Evolutionary conservation across 768 basidiomycete species (phyloP), one percentile per base, ranked within the genome.

Genomic region (Russula sp.): DNA sequence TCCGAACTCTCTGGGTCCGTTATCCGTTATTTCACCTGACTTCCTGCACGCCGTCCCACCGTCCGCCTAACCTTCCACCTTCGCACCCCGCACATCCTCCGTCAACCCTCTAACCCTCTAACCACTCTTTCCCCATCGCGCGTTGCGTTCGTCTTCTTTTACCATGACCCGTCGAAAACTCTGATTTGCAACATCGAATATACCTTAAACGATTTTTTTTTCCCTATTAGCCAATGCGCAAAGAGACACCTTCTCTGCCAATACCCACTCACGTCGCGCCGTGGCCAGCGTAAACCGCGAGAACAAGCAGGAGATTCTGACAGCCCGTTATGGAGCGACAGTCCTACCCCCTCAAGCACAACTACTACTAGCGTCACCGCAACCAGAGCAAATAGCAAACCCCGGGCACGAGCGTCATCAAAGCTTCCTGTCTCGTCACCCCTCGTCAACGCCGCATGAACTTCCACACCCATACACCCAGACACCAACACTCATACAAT

Each of bases 261-360:
- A 16, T 68, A 63, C 34, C 59, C 67, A 16, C 61, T 65, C 38
- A 73, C 71, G 18, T 69, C 68, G 52, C 66, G 67, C 64, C 70
- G 68, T 66, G 71, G 72, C 67, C 40, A 69, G 60, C 26, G 75
- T 34, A 67, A 66, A 44, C 49, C 66, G 11, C 59, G 34, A 6
- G 49, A 59, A n/a, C 30, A 40, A 36, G 30, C n/a, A 30, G 36
- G 36, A 28, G 61, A 61, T 11, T 6, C n/a, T 24, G 53, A 61
- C 22, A 18, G 52, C 20, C n/a, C 32, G 1, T 6, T 8, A 10
- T 48, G 44, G 13, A 54, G 24, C 32, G n/a, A 9, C 9, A 16
- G 26, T 26, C 46, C 46, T 0, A 48, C 46, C 4, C 46, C 46
- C 0, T 22, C 46, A 11, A 48, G 9, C 44, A 46, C n/a, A 1